phyloP scores from a whole-genome alignment of 2,329 filamentous ascomycete genomes.

The Lachnellula cervina region DNA sequence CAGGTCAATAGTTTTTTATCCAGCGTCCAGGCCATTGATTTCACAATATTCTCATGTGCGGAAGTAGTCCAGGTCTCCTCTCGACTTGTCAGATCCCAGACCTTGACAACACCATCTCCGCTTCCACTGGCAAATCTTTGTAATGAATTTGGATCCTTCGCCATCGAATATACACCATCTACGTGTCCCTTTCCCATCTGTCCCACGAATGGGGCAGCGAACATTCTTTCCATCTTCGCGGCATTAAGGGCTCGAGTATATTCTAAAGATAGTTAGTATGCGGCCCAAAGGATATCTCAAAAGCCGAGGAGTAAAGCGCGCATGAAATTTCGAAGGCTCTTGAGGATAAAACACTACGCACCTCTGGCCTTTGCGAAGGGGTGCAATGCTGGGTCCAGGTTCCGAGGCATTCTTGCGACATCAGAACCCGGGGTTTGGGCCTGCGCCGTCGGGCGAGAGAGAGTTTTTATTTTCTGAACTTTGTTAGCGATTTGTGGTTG shows the following conservation, averaged over 20 bases:
- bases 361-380: conserved; percentile 79
- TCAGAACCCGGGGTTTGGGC: conserved; percentile 64
- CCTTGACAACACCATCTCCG: conserved; percentile 90
- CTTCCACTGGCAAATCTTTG: conserved; percentile 76
- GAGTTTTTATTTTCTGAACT: conserved; percentile 56
- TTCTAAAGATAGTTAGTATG: conserved; percentile 40
- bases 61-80: conserved; percentile 72
- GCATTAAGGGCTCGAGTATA: conserved; percentile 76
- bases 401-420: conserved; percentile 60
- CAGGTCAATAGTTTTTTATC: conserved; percentile 84
- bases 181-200: conserved; percentile 89
- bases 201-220: conserved; percentile 75
- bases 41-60: conserved; percentile 91
- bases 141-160: conserved; percentile 71
- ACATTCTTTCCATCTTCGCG: conserved; percentile 91
- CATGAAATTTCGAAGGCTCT: no score
- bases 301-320: no score
- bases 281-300: no score
- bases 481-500: neutral
- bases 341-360: no score
- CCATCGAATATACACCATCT: conserved; percentile 79
- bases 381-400: conserved; percentile 79
- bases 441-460: conserved; percentile 59
- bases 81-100: conserved; percentile 74
- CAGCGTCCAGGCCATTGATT: conserved; percentile 82